Base-by-base conservation (phyloP, 805 yeast species). In the Starmerella sp. region DNA sequence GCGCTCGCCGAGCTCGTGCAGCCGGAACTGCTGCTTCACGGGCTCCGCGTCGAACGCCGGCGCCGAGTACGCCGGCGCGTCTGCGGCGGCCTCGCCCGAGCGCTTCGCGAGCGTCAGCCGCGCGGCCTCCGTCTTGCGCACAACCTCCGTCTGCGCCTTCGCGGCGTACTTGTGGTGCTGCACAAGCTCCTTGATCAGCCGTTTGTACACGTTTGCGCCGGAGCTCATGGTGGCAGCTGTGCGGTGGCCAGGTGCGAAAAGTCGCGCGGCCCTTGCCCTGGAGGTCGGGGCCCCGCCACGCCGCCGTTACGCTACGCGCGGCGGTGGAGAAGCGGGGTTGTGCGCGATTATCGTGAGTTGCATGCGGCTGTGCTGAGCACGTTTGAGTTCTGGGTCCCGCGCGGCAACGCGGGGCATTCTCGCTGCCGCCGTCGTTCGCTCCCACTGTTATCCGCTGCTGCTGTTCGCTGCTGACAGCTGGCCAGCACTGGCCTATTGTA, bases 21-120 rank as follows among this genome's bases (percentile, higher is more conserved):
- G 79, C 49, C 75, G 73, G 54, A 90, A 71, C 65, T 79, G 89
- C 8, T 75, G 70, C 7, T 78, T 71, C 14, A 84, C 75, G 63
- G 84, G 86, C 45, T 31, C 44, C 28, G 37, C 34, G 28, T 52
- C 56, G 22, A 59, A 48, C 37, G 60, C 53, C 39, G 38, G 35
- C 15, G 56, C 47, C 46, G 32, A 14, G 42, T 54, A 51, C 42
- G 38, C 45, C 14, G 41, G 36, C 14, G 34, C 55, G 31, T 3
- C 15, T n/a, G 10, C 48, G 29, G 49, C 57, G 10, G 47, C 13
- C 22, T 17, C 32, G 29, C 55, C 57, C 4, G 49, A 45, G 11
- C 56, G 52, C 47, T 38, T 5, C 31, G 51, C 48, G n/a, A 37
- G 49, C 15, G 35, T 28, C 30, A 9, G 17, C 10, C 52, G 51